Evolutionary conservation across 306 rosid genomes (phyloP).

Genomic region (Acacia acuminata): DNA sequence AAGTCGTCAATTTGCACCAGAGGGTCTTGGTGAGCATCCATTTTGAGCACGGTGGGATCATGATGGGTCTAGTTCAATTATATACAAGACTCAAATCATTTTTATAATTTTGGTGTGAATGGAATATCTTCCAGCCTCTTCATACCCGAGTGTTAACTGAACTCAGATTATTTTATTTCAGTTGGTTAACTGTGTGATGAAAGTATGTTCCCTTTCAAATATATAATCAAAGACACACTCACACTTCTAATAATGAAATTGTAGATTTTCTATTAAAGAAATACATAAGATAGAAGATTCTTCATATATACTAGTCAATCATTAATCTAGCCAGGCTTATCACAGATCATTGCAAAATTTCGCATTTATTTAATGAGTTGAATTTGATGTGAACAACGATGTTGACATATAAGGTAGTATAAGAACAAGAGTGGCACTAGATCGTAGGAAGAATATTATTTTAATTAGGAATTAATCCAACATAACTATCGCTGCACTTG

Average conservation of each 20-base stretch:
- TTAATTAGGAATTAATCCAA: background rate
- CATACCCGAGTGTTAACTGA: background rate
- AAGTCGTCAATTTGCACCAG: slow-evolving; percentile 39
- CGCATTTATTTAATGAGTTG: background rate
- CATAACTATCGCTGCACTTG: background rate
- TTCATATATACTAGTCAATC: background rate
- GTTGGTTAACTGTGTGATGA: background rate
- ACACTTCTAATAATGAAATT: background rate
- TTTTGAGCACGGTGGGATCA: slow-evolving; percentile 15
- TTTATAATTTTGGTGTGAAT: slow-evolving; percentile 36
- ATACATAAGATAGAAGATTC: background rate
- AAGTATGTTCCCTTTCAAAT: background rate
- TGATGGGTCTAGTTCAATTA: slow-evolving; percentile 15
- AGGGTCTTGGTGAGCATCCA: slow-evolving; percentile 42
- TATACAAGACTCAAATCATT: slow-evolving; percentile 33
- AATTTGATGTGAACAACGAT: background rate
- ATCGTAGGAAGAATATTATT: background rate
- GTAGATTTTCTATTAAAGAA: background rate
- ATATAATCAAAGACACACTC: background rate
- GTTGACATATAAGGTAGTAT: background rate
- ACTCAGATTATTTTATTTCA: background rate
- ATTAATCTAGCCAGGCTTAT: background rate
- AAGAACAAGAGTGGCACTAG: background rate
- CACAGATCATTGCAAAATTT: background rate
- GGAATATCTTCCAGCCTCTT: slow-evolving; percentile 26